Evolutionary conservation across 352 stramenopile genomes (phyloP).

Genomic region (Elongisporangium anandrum): DNA sequence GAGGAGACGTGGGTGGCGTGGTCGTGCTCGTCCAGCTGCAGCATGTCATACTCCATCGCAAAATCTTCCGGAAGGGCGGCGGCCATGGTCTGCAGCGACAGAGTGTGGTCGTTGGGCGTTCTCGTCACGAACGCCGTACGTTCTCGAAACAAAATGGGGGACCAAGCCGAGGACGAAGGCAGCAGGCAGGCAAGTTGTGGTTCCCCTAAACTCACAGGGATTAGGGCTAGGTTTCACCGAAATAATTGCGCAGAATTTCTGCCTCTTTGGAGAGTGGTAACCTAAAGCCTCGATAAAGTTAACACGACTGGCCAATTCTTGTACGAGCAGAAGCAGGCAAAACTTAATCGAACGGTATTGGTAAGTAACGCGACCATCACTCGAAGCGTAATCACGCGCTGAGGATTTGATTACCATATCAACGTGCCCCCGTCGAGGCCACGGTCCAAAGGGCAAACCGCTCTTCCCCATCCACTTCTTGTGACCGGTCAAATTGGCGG

Average conservation of each 20-base stretch:
- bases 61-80: slow-evolving; percentile 29
- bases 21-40: slow-evolving; percentile 31
- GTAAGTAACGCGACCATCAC: background rate
- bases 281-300: background rate
- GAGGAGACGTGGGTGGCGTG: slow-evolving; percentile 14
- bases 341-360: background rate
- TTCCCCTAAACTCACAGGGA: background rate
- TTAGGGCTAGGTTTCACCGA: background rate
- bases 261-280: background rate
- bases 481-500: too few relatives aligned
- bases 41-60: slow-evolving; percentile 40
- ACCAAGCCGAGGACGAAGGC: background rate
- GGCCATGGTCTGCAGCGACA: slow-evolving; percentile 12
- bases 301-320: too few relatives aligned
- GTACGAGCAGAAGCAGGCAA: background rate
- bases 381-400: background rate
- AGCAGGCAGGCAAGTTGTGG: too few relatives aligned
- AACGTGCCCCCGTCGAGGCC: too few relatives aligned
- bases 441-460: too few relatives aligned
- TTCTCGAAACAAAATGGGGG: background rate
- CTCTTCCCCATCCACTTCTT: too few relatives aligned
- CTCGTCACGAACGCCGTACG: background rate
- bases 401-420: background rate
- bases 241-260: background rate
- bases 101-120: background rate